Evolutionary conservation across 1,284 basidiomycete genomes (phyloP).

Genomic region (Irpex lacteus): DNA sequence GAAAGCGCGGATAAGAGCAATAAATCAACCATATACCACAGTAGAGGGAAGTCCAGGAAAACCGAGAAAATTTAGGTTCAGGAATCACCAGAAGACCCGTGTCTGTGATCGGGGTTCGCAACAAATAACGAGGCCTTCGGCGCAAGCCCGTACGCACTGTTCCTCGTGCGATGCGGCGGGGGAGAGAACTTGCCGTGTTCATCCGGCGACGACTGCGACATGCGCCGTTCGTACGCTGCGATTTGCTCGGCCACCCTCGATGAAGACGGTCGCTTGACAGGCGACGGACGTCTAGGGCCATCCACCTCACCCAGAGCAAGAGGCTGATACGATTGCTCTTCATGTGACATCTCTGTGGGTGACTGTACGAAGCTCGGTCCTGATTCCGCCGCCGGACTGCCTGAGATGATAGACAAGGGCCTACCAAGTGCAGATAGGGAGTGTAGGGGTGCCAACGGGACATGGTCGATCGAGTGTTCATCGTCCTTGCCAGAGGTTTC

Average conservation of each 20-base stretch:
- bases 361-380: constrained; percentile 19
- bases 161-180: constrained; percentile 31
- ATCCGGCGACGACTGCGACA: constrained; percentile 31
- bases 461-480: neutral
- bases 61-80: no score
- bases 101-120: constrained; percentile 52
- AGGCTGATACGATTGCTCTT: constrained; percentile 4
- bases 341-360: constrained; percentile 19
- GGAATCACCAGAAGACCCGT: constrained; percentile 9
- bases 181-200: constrained; percentile 7
- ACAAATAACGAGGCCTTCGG: constrained; percentile 56
- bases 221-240: constrained; percentile 38
- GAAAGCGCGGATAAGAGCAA: no score
- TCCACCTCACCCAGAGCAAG: neutral
- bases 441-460: neutral
- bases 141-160: constrained; percentile 47
- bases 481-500: constrained; percentile 15
- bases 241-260: constrained; percentile 34
- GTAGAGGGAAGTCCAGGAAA: neutral
- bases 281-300: neutral
- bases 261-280: constrained; percentile 11
- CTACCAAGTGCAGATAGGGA: constrained; percentile 4
- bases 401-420: constrained; percentile 5
- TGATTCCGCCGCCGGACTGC: neutral
- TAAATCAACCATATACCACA: no score